Conservation (phyloP, 768 basidiomycete species). For the Leccinum longicurvipes region DNA sequence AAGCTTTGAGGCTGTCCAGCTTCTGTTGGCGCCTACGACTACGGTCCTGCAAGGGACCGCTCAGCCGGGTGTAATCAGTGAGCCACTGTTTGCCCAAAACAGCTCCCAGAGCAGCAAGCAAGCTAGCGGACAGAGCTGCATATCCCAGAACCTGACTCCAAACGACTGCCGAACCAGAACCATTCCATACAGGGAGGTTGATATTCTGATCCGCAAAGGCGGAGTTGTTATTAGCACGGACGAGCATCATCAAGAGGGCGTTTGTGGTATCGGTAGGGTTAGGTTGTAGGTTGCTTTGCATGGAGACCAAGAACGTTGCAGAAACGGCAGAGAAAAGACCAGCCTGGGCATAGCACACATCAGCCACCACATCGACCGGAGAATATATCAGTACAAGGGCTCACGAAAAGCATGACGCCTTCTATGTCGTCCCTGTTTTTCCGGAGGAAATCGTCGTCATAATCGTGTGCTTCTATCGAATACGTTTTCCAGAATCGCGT, state of each 20-base stretch:
- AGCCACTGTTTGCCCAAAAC: slow-evolving; percentile 18
- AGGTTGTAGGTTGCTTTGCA: slow-evolving; percentile 32
- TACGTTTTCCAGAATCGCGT: not conserved
- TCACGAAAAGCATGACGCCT: slow-evolving; percentile 3
- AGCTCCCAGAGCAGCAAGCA: slow-evolving; percentile 23
- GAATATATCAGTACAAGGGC: not conserved
- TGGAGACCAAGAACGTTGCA: slow-evolving; percentile 38
- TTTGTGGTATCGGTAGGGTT: slow-evolving; percentile 27
- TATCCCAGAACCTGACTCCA: slow-evolving; percentile 19
- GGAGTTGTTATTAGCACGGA: slow-evolving; percentile 9
- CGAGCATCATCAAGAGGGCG: slow-evolving; percentile 25
- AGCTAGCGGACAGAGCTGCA: slow-evolving; percentile 18
- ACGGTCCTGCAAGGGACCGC: slow-evolving; percentile 11
- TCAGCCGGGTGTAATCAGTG: slow-evolving; percentile 5
- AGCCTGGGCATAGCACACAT: slow-evolving; percentile 22
- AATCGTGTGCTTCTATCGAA: not conserved
- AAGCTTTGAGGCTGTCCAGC: slow-evolving; percentile 13
- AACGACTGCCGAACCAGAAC: slow-evolving; percentile 13
- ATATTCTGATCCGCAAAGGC: slow-evolving; percentile 5
- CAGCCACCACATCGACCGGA: not conserved
- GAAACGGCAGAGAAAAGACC: slow-evolving; percentile 42
- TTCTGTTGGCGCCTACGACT: slow-evolving; percentile 17
- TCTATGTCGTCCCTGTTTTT: not conserved
- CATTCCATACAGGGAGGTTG: slow-evolving; percentile 12
- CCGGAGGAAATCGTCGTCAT: slow-evolving; percentile 1